Evolutionary conservation across 345 rosid species (phyloP), one percentile per base, ranked within the genome.

Genomic region (Pistacia atlantica): DNA sequence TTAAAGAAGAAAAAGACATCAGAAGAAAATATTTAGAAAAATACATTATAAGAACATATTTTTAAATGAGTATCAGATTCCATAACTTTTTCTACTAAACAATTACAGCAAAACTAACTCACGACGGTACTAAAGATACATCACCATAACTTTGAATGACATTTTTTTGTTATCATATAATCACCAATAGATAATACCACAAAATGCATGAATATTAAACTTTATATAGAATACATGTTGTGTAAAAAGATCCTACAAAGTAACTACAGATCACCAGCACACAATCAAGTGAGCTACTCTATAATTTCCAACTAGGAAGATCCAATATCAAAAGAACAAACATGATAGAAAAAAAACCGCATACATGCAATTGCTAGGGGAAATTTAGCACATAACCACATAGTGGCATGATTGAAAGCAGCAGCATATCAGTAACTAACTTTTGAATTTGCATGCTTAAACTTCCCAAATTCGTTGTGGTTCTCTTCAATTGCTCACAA

Each of bases 1-100:
- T 69, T 79, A 79, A 75, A 57, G 59, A 73, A 81, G 64, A 58
- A 80, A 82, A 51, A 67, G 46, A 78, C 28, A 77, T 84, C 74
- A 83, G 80, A 76, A 74, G 46, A 9, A 61, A 37, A 57, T 57
- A 66, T 7, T 42, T 7, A 49, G 10, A 65, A 65, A 17, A 49
- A 67, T 49, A 63, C 33, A 74, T 66, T 13, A 42, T 8, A 42
- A 42, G 46, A 42, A 42, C 46, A 42, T 42, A 42, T 42, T 42
- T 42, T 42, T 7, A 64, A 49, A 45, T n/a, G 33, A 42, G 77
- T 61, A 31, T 52, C 51, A 48, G 59, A 38, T 72, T 28, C 35
- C 52, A 35, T 20, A 69, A 46, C 13, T 8, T 46, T 18, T 16
- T 55, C 42, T 22, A 60, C 25, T 69, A 55, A 67, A 65, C 17